phyloP scores from a whole-genome alignment of 345 rosid genomes.

The Hypericum androsaemum region DNA sequence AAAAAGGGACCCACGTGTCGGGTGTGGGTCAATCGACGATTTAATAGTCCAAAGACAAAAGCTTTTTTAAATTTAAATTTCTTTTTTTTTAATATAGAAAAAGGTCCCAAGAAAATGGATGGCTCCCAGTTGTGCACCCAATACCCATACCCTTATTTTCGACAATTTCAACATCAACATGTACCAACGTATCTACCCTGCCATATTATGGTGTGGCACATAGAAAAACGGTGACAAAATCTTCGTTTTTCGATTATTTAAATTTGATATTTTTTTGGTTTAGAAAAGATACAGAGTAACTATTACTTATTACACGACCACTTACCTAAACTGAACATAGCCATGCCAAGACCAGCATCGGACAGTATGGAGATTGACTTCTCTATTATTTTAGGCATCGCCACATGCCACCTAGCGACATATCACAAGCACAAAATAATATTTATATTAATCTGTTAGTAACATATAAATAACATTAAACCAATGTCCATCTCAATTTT shows the following conservation, averaged over 20 bases:
- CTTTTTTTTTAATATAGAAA: not conserved
- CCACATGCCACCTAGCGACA: slow-evolving; percentile 13
- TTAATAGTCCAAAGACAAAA: slow-evolving; percentile 6
- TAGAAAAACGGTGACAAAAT: too few relatives aligned
- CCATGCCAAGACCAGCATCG: slow-evolving; percentile 26
- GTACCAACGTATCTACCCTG: slow-evolving; percentile 2
- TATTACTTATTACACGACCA: not conserved
- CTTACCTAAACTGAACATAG: slow-evolving; percentile 28
- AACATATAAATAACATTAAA: too few relatives aligned
- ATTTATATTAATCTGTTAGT: too few relatives aligned
- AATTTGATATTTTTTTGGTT: too few relatives aligned
- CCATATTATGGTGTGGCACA: slow-evolving; percentile 1
- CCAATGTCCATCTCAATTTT: too few relatives aligned
- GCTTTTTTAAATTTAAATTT: not conserved
- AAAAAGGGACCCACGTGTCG: slow-evolving; percentile 20
- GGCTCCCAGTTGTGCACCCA: slow-evolving; percentile 17
- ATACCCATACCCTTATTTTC: slow-evolving; percentile 1
- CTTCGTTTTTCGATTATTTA: too few relatives aligned
- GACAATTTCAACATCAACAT: slow-evolving; percentile 6
- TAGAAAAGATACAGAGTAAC: not conserved
- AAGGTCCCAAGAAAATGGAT: slow-evolving; percentile 4
- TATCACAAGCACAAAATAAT: too few relatives aligned
- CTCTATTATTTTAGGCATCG: slow-evolving; percentile 17
- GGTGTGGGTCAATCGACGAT: slow-evolving; percentile 13
- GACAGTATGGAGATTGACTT: slow-evolving; percentile 22